A percentile compares a stretch with the other conserved stretches of the same genome.
phyloP scores from a whole-genome alignment of 176 grass and related monocot genomes.

The Carex cristatella region DNA sequence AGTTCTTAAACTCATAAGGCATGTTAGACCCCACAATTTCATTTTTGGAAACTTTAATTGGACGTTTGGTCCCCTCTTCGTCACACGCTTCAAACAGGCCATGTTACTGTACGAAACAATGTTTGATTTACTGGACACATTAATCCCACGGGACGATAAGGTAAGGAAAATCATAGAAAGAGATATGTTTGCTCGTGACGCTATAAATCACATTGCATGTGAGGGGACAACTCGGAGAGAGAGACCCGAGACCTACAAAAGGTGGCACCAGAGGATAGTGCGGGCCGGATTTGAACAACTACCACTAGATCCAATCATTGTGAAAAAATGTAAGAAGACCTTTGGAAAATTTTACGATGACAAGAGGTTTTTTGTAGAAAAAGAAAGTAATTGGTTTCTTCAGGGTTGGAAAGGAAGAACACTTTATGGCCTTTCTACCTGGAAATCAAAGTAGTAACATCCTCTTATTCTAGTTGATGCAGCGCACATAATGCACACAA shows the following conservation, averaged over 20 bases:
- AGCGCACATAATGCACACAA: background rate
- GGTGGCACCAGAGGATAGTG: constrained; percentile 32
- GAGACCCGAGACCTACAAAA: constrained; percentile 34
- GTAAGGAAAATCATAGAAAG: constrained; percentile 24
- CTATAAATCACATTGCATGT: constrained; percentile 29
- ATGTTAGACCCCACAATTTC: constrained; percentile 27
- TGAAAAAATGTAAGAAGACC: constrained; percentile 28
- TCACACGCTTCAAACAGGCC: constrained; percentile 32
- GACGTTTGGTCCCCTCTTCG: constrained; percentile 28
- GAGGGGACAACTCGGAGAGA: constrained; percentile 32
- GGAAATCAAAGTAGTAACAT: constrained; percentile 17
- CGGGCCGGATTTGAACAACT: constrained; percentile 25
- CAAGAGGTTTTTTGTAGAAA: constrained; percentile 30
- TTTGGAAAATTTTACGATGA: constrained; percentile 4
- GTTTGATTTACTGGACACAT: constrained; percentile 31
- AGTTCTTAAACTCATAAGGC: constrained; percentile 33
- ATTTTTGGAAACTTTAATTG: constrained; percentile 30
- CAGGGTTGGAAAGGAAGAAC: constrained; percentile 34
- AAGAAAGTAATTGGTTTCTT: constrained; percentile 34
- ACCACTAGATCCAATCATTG: constrained; percentile 23
- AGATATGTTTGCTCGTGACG: constrained; percentile 25
- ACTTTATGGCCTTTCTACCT: constrained; percentile 22
- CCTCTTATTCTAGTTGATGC: background rate
- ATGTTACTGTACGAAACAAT: constrained; percentile 15
- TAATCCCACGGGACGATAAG: constrained; percentile 29